Evolutionary conservation across 495 filamentous ascomycete genomes (phyloP).

Genomic region (Penicillium simplicissimum): DNA sequence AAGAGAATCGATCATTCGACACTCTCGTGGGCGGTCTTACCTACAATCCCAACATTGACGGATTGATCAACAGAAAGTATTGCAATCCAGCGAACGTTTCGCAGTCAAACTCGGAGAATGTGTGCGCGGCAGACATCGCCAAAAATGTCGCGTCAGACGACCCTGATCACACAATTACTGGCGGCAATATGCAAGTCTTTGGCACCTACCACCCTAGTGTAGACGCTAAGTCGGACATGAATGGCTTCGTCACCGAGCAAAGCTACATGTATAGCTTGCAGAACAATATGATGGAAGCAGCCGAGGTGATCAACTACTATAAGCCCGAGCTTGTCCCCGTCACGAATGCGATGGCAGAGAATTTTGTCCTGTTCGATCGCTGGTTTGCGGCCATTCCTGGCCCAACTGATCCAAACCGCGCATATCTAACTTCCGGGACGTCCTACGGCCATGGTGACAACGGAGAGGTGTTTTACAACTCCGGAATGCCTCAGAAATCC

Average conservation of each 20-base stretch:
- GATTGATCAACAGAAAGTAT: conserved; percentile 35
- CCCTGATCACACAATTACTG: conserved; percentile 50
- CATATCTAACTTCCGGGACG: conserved; percentile 49
- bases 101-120: conserved; percentile 31
- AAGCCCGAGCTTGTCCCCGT: conserved; percentile 46
- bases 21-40: conserved; percentile 42
- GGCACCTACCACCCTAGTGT: conserved; percentile 41
- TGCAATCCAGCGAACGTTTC: conserved; percentile 46
- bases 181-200: conserved; percentile 51
- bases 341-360: conserved; percentile 46
- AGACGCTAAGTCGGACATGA: conserved; percentile 29
- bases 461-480: conserved; percentile 41
- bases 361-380: conserved; percentile 49
- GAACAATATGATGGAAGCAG: conserved; percentile 27
- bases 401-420: conserved; percentile 50
- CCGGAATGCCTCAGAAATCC: conserved; percentile 43
- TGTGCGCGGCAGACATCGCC: conserved; percentile 36
- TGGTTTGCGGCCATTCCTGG: conserved; percentile 52
- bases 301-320: conserved; percentile 53
- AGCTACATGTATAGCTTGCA: conserved; percentile 34
- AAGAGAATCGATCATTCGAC: conserved; percentile 50
- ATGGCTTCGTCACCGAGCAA: conserved; percentile 52
- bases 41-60: conserved; percentile 38
- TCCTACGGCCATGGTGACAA: conserved; percentile 47
- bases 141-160: conserved; percentile 44